Evolutionary conservation across 2,329 filamentous ascomycete genomes (phyloP).

Genomic region (Ascochyta pisi): DNA sequence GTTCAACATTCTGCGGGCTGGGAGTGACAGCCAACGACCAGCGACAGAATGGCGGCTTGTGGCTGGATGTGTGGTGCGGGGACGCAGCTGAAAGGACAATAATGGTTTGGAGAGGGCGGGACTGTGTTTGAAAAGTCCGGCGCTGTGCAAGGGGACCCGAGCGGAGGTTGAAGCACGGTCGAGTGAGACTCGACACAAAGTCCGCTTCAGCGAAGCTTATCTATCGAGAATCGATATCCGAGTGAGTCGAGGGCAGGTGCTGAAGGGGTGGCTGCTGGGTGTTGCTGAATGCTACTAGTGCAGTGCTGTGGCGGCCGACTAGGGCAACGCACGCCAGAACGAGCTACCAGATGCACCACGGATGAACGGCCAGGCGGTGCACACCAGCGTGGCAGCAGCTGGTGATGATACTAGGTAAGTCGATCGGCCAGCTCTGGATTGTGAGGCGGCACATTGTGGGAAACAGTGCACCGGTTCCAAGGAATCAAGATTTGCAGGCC

Average conservation of each 20-base stretch:
- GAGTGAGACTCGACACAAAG: slow-evolving; percentile 3
- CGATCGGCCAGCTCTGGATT: slow-evolving; percentile 6
- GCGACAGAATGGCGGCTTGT: slow-evolving; percentile 4
- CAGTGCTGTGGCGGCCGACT: slow-evolving; percentile 1
- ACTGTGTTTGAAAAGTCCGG: slow-evolving; percentile 13
- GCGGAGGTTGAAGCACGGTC: slow-evolving; percentile 10
- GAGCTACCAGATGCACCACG: slow-evolving; percentile 12
- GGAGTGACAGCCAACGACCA: slow-evolving; percentile 7
- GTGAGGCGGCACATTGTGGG: slow-evolving; percentile 11
- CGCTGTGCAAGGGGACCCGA: slow-evolving; percentile 8
- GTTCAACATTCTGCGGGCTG: slow-evolving; percentile 15
- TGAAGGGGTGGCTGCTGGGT: background rate
- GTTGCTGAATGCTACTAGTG: background rate
- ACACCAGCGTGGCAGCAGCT: slow-evolving; percentile 2
- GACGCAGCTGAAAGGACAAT: background rate
- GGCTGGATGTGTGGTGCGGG: slow-evolving; percentile 10
- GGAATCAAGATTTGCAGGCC: slow-evolving; percentile 17
- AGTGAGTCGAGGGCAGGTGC: slow-evolving; percentile 4
- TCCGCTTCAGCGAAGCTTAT: slow-evolving; percentile 11
- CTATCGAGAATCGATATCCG: slow-evolving; percentile 2
- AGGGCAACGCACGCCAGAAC: slow-evolving; percentile 4
- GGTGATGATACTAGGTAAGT: background rate
- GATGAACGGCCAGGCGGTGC: slow-evolving; percentile 11
- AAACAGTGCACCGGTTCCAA: background rate
- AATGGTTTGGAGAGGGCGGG: slow-evolving; percentile 3